Evolutionary conservation across 805 yeast genomes (phyloP).

Genomic region (Lachancea lanzarotensis): DNA sequence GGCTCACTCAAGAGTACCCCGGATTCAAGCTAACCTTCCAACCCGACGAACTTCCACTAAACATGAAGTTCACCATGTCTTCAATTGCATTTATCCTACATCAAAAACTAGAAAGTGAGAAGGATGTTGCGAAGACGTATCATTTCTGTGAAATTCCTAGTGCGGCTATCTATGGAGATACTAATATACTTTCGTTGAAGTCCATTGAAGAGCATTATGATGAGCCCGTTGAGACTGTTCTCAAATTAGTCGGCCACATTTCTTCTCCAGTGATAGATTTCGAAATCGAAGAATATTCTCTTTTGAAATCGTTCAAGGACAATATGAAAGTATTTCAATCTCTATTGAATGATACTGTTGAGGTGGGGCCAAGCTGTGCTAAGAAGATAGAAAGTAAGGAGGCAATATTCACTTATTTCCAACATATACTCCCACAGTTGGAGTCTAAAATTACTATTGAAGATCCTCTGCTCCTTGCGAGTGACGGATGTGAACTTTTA

Average conservation of each 20-base stretch:
- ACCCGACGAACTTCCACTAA: slow-evolving; percentile 39
- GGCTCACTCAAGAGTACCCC: slow-evolving; percentile 34
- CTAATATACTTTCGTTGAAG: slow-evolving; percentile 36
- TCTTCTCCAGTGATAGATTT: slow-evolving; percentile 42
- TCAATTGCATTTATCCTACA: slow-evolving; percentile 31
- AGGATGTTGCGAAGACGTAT: slow-evolving; percentile 8
- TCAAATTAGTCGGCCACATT: slow-evolving; percentile 35
- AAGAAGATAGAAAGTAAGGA: slow-evolving; percentile 7
- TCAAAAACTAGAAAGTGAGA: slow-evolving; percentile 12
- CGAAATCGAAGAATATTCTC: slow-evolving; percentile 35
- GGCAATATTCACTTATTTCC: slow-evolving; percentile 13
- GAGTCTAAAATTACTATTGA: slow-evolving; percentile 35
- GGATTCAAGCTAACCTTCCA: slow-evolving; percentile 42
- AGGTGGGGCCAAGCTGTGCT: slow-evolving; percentile 6
- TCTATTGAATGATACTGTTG: slow-evolving; percentile 12
- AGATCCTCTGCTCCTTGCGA: slow-evolving; percentile 34
- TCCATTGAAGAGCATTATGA: slow-evolving; percentile 21
- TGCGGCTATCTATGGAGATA: slow-evolving; percentile 34
- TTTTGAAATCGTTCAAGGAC: slow-evolving; percentile 29
- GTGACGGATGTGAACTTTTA: slow-evolving; percentile 27
- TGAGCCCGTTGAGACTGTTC: slow-evolving; percentile 28
- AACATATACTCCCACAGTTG: slow-evolving; percentile 31
- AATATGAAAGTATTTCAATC: slow-evolving; percentile 26
- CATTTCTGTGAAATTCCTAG: slow-evolving; percentile 35
- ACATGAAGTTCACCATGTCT: slow-evolving; percentile 34